Percentiles rank a stretch among this genome's conserved stretches.
These are phyloP conservation scores for Hyphodiscus hymeniophilus DNA, from an alignment of 495 filamentous ascomycete species.

Conservation along the genomic window DNA sequence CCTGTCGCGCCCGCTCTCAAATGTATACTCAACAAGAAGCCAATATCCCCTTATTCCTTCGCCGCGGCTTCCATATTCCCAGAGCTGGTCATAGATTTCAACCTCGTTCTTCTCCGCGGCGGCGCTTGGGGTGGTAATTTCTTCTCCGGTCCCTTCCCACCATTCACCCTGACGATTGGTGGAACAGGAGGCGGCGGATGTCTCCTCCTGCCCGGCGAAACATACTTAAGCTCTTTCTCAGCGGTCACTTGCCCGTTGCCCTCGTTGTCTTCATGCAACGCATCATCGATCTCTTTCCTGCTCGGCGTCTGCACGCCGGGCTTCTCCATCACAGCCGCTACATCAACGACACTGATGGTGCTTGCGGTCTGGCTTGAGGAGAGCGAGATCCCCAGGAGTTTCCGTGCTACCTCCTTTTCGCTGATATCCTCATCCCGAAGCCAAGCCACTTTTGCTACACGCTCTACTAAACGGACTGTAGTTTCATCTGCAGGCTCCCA, in stretches of 20 bases:
- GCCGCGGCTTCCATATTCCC: slow-evolving; percentile 2
- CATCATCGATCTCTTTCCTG: slow-evolving; percentile 35
- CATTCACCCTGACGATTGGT: slow-evolving; percentile 19
- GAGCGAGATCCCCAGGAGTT: slow-evolving; percentile 42
- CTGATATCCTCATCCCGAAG: slow-evolving; percentile 41
- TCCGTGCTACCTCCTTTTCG: slow-evolving; percentile 37
- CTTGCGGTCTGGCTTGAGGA: slow-evolving; percentile 38
- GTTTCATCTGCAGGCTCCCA: slow-evolving; percentile 90
- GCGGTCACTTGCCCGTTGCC: slow-evolving; percentile 3
- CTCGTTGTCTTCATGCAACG: slow-evolving; percentile 4
- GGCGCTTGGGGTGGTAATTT: slow-evolving; percentile 48
- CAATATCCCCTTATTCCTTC: neutral
- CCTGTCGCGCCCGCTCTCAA: too few species aligned
- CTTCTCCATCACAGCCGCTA: slow-evolving; percentile 73
- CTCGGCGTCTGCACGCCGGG: slow-evolving; percentile 82
- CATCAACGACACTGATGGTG: slow-evolving; percentile 63
- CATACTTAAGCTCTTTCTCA: slow-evolving; percentile 12
- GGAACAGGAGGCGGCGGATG: slow-evolving; percentile 33
- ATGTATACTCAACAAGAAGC: too few species aligned
- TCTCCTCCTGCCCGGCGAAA: slow-evolving; percentile 30
- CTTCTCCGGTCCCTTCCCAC: slow-evolving; percentile 23
- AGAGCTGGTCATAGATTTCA: slow-evolving; percentile 21
- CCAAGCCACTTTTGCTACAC: slow-evolving; percentile 82
- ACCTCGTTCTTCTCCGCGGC: slow-evolving; percentile 38
- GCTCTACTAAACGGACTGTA: slow-evolving; percentile 70